Base-by-base conservation (phyloP, 1,284 basidiomycete genomes). In the Cutaneotrichosporon cavernicola region DNA sequence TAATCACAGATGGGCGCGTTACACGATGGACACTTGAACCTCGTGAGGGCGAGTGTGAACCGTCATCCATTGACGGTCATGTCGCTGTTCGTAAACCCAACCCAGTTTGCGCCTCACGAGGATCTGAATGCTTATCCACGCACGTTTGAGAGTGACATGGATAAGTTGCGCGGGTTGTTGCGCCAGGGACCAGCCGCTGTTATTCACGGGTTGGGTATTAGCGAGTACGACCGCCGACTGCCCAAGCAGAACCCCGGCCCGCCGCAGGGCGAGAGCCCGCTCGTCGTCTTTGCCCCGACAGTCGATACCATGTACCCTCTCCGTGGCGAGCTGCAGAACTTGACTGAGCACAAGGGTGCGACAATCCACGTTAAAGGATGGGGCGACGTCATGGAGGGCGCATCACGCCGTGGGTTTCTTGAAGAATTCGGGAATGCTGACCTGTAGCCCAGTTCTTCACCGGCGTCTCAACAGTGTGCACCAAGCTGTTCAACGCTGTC, bases 21-120 rank as follows among this genome's bases (percentile, higher is more conserved):
- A 57, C 96, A 99, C 76, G 88, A 91, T 31, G 96, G 97, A 0
- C 96, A 98, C 79, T 83, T 97, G 47, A 87, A 89, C 64, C 87
- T 99, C 82, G 85, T 86, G 31, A 78, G 82, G 43, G 76, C 85
- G 60, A 94, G 91, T 0, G 83, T 98, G 6, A 77, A 81, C 0
- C 86, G 89, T 63, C 93, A 95, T 74, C 90, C 95, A 66, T 80
- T 89, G 52, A 98, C 96, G 0, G 88, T 98, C 67, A 84, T 97
- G 65, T 97, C 95, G 14, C 92, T 99, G 70, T 99, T 97, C 79
- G 94, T 98, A 64, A 98, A 99, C 77, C 97, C 97, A 0, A 91
- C 95, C 10, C 95, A 99, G 81, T 99, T 99, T 71, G 92, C 95
- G 0, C 95, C 93, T 0, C 88, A 92, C 69, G 97, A 99, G 81